Percentiles rank a stretch among this genome's conserved stretches.
These are phyloP conservation scores for Boeremia exigua DNA, from an alignment of 2,329 filamentous ascomycete species.

Conservation along the genomic window DNA sequence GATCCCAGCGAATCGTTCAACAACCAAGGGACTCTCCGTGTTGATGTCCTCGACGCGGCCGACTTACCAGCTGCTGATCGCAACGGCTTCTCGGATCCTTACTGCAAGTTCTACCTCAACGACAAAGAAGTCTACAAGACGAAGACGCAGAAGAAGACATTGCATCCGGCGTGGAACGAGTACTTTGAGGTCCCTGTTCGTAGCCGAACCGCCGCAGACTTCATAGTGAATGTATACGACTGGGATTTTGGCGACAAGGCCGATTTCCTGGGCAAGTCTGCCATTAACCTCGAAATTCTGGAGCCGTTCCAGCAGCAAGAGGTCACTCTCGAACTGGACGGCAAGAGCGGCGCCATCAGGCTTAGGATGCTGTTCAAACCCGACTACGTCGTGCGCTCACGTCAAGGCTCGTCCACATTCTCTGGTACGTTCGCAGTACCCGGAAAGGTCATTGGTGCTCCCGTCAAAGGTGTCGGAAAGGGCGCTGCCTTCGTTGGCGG, in stretches of 20 bases:
- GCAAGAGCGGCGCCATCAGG: conserved; percentile 84
- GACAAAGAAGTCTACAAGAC: conserved; percentile 93
- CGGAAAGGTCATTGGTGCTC: conserved; percentile 89
- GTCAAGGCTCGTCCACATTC: conserved; percentile 92
- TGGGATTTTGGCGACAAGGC: conserved; percentile 97
- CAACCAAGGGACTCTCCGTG: conserved; percentile 93
- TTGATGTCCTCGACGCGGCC: conserved; percentile 86
- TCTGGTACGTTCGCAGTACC: conserved; percentile 86
- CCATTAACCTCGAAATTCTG: conserved; percentile 77
- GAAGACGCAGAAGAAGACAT: conserved; percentile 94
- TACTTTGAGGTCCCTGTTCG: conserved; percentile 85
- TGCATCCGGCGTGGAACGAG: conserved; percentile 95
- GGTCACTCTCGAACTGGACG: conserved; percentile 76
- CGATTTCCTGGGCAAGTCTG: conserved; percentile 80
- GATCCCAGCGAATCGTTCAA: conserved; percentile 97
- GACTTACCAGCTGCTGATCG: conserved; percentile 93
- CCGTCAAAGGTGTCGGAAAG: conserved; percentile 88
- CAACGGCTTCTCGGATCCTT: conserved; percentile 96
- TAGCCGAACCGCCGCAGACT: conserved; percentile 83
- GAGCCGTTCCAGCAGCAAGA: conserved; percentile 87
- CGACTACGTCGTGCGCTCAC: conserved; percentile 83
- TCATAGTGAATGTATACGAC: conserved; percentile 84
- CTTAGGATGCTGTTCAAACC: conserved; percentile 91
- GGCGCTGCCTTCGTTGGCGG: conserved; percentile 75
- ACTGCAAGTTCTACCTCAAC: conserved; percentile 92